Evolutionary conservation across 768 basidiomycete species (phyloP).

Genomic region (Aureoboletus auriporus): DNA sequence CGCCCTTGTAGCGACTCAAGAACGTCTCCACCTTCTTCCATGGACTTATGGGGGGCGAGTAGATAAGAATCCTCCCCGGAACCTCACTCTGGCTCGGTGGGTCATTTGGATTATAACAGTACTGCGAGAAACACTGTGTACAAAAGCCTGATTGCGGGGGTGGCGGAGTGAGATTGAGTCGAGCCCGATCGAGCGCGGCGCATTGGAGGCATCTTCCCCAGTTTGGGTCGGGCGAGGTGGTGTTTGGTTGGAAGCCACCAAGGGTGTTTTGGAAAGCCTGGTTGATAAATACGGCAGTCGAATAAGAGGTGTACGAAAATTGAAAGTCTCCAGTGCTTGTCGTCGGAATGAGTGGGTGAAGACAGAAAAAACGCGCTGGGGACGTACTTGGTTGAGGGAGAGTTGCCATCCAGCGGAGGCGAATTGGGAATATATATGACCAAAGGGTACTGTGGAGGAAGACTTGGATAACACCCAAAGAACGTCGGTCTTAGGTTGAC

Average conservation of each 20-base stretch:
- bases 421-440: constrained; percentile 76
- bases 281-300: constrained; percentile 55
- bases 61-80: constrained; percentile 37
- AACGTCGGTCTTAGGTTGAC: constrained; percentile 69
- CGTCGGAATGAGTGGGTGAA: constrained; percentile 1
- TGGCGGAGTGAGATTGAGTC: constrained; percentile 35
- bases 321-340: constrained; percentile 53
- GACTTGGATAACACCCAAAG: constrained; percentile 67
- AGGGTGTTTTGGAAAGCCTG: constrained; percentile 55
- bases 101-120: constrained; percentile 55
- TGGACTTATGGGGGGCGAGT: constrained; percentile 53
- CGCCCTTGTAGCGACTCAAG: constrained; percentile 41
- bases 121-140: constrained; percentile 58
- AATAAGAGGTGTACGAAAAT: constrained; percentile 53
- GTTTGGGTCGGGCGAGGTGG: constrained; percentile 49
- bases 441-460: constrained; percentile 56
- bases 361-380: neutral
- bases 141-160: constrained; percentile 43
- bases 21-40: constrained; percentile 40
- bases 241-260: constrained; percentile 58
- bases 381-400: constrained; percentile 61
- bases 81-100: constrained; percentile 49
- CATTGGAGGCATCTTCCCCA: constrained; percentile 60
- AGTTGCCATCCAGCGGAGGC: constrained; percentile 58
- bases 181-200: constrained; percentile 55